Evolutionary conservation across 345 rosid species (phyloP), one percentile per base, ranked within the genome.

Genomic region (Clausena lansium): DNA sequence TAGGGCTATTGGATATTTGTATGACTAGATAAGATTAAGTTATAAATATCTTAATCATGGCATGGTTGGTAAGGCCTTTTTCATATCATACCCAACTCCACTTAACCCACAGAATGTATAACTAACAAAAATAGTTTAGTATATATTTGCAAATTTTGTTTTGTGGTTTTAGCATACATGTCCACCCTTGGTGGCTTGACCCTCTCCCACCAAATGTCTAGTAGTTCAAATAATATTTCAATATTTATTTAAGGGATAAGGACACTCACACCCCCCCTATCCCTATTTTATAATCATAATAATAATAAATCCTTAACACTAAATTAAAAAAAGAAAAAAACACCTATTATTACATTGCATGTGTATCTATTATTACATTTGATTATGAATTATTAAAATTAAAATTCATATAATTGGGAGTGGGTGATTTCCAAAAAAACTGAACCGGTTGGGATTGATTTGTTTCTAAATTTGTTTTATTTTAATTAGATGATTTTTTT

Each of bases 61-160:
- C 3, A 35, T 66, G 77, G 76, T 75, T 64, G 85, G 81, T 72
- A 27, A 20, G 64, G 17, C 68, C 27, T 39, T 75, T 78, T 20
- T 62, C 63, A 70, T 76, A 47, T 52, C 83, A 50, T 75, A 78
- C 73, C 84, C 64, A 78, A 68, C 82, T 77, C 79, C 79, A 70
- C 61, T 70, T n/a, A 30, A 28, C 30, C 19, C 27, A 33, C 2
- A 4, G 33, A 30, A 45, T 4, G 22, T 25, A 27, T 55, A 38
- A 45, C 75, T 50, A 76, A 75, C 77, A 77, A 71, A 47, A 65
- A 61, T 22, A 55, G 17, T 27, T 38, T 27, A 61, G 15, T 62
- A 27, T 35, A 45, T 45, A n/a, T 45, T 22, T 79, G 36, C 17
- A 15, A 14, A 79, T 79, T 33, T 62, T 52, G 82, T 73, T 82